These are phyloP conservation scores for Pseudonitzschia multiseries DNA, from an alignment of 108 stramenopile genomes.

Conservation along the genomic window DNA sequence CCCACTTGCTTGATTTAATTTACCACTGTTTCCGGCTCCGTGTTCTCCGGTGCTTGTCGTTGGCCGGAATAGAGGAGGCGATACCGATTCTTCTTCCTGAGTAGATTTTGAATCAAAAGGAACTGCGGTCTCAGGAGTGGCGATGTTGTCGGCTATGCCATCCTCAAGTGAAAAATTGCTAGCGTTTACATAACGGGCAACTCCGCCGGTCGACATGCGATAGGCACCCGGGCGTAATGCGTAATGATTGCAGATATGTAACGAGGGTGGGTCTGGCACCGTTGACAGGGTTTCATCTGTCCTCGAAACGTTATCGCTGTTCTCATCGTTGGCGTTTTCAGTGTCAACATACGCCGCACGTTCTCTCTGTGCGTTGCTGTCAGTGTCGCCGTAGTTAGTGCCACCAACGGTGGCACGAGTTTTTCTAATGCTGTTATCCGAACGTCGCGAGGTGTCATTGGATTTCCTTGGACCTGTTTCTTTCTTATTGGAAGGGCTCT, in stretches of 20 bases:
- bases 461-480: neutral
- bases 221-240: constrained; percentile 23
- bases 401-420: constrained; percentile 1
- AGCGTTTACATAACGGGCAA: constrained; percentile 4
- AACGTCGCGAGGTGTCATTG: no score
- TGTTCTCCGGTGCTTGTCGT: neutral
- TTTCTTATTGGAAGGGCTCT: neutral
- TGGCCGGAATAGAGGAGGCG: neutral
- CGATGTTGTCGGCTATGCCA: neutral
- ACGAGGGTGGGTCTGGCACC: constrained; percentile 26
- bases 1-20: no score
- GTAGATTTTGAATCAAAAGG: neutral
- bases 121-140: neutral
- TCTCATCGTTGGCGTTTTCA: neutral
- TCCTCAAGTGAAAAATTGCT: neutral
- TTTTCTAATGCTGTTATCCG: neutral
- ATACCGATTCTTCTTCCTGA: neutral
- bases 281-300: constrained; percentile 19
- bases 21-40: neutral
- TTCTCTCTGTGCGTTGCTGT: neutral
- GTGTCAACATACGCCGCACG: neutral
- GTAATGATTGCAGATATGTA: constrained; percentile 16
- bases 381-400: neutral
- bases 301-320: neutral
- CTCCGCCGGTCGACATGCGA: constrained; percentile 13